Evolutionary conservation across 768 basidiomycete genomes (phyloP).

Genomic region (Tylopilus felleus): DNA sequence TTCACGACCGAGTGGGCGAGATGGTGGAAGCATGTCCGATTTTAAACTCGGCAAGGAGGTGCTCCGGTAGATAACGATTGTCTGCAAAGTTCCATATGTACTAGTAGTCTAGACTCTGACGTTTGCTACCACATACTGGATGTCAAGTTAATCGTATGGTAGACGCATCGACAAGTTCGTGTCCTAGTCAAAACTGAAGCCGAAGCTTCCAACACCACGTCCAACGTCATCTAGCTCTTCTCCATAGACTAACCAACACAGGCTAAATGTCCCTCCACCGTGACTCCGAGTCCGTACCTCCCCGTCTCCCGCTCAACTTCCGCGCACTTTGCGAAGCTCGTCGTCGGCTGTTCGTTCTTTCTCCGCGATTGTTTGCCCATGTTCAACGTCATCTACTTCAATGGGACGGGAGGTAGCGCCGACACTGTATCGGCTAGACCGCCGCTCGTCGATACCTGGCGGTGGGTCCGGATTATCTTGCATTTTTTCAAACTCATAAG

Average conservation of each 20-base stretch:
- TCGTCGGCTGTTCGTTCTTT: background rate
- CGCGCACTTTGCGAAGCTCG: background rate
- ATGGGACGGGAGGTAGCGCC: background rate
- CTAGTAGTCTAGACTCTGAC: too few relatives aligned
- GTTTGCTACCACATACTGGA: background rate
- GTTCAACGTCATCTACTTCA: background rate
- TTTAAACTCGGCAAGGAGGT: background rate
- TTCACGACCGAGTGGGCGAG: constrained; percentile 13
- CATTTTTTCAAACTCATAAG: constrained; percentile 52
- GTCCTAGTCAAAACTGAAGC: background rate
- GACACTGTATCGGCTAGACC: constrained; percentile 4
- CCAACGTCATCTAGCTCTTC: background rate
- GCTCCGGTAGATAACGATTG: background rate
- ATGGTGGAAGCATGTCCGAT: constrained; percentile 13
- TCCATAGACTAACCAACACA: background rate
- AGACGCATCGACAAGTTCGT: background rate
- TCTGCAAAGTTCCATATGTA: background rate
- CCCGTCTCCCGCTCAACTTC: background rate
- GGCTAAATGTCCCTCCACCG: background rate
- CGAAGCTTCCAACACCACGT: background rate
- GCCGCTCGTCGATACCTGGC: constrained; percentile 9
- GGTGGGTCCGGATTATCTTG: constrained; percentile 13
- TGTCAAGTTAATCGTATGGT: background rate
- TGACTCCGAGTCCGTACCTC: too few relatives aligned
- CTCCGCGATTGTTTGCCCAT: background rate